phyloP scores from a whole-genome alignment of 2,329 filamentous ascomycete genomes.

The Colletotrichum shisoi region DNA sequence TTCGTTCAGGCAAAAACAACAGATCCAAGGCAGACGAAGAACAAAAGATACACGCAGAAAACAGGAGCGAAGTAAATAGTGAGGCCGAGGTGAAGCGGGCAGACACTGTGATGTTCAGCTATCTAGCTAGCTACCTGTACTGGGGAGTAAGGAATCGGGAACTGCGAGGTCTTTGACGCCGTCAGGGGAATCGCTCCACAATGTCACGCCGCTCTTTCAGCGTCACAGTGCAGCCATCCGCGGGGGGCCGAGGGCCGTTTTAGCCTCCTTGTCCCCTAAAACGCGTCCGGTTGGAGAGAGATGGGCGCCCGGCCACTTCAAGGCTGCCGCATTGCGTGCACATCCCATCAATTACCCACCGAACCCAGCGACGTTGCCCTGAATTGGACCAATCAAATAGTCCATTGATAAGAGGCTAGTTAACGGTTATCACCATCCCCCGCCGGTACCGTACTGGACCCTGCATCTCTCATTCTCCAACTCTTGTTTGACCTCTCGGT shows the following conservation, averaged over 20 bases:
- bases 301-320: slow-evolving; percentile 1
- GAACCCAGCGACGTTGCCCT: background rate
- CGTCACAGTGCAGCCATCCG: background rate
- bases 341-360: background rate
- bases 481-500: too few relatives aligned
- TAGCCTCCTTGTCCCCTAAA: slow-evolving; percentile 12
- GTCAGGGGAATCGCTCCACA: background rate
- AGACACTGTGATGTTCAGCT: background rate
- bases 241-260: background rate
- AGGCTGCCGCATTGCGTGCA: slow-evolving; percentile 20
- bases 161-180: background rate
- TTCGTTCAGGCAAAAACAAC: slow-evolving; percentile 26
- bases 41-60: background rate
- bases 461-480: slow-evolving; percentile 2
- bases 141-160: background rate
- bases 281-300: background rate
- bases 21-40: background rate
- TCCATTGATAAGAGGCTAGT: background rate
- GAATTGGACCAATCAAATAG: background rate
- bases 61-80: background rate
- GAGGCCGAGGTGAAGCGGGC: slow-evolving; percentile 1
- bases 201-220: slow-evolving; percentile 2
- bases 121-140: background rate
- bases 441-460: slow-evolving; percentile 4
- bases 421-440: slow-evolving; percentile 5